Evolutionary conservation across 169 alveolate genomes (phyloP), one percentile per base, ranked within the genome.

Genomic region (Babesia sp.): DNA sequence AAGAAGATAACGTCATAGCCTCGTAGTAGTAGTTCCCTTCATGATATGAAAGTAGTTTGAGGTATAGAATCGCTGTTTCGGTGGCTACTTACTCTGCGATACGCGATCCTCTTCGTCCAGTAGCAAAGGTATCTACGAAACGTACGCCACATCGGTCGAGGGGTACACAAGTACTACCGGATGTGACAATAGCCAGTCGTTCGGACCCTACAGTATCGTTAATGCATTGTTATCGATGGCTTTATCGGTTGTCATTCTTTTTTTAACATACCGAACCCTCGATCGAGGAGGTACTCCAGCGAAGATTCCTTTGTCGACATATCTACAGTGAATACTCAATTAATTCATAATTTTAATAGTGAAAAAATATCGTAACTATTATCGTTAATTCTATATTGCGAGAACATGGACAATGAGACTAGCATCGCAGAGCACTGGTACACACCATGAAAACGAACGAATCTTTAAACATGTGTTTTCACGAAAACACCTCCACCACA

Each of bases 111-210:
- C 82, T 54, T 11, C 42, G 26, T 24, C 82, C 82, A 6, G 73
- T 57, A 9, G 83, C 58, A 67, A 72, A 58, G 83, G 58, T 72
- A 42, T 72, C 83, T n/a, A 59, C 22, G 66, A 29, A 56, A 26
- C 82, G 28, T 46, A 71, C 66, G 20, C 82, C 82, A 9, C 26
- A 45, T 2, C 37, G n/a, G 63, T 71, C 82, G 44, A 71, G 56
- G 12, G 61, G 63, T n/a, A 71, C 82, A 31, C 58, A 42, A 18
- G 79, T 69, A 14, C 79, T 69, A 29, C 79, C 79, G 5, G 79
- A 69, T 7, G 79, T 53, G 50, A 69, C 61, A 7, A 69, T 33
- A 8, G 61, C 61, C 16, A 69, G 44, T 18, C 36, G 1, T 8
- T 12, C 45, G 18, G 45, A 7, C 24, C 24, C 59, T 69, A 31